Conservation (phyloP, 2,329 filamentous ascomycete species). For the Colletotrichum musae region DNA sequence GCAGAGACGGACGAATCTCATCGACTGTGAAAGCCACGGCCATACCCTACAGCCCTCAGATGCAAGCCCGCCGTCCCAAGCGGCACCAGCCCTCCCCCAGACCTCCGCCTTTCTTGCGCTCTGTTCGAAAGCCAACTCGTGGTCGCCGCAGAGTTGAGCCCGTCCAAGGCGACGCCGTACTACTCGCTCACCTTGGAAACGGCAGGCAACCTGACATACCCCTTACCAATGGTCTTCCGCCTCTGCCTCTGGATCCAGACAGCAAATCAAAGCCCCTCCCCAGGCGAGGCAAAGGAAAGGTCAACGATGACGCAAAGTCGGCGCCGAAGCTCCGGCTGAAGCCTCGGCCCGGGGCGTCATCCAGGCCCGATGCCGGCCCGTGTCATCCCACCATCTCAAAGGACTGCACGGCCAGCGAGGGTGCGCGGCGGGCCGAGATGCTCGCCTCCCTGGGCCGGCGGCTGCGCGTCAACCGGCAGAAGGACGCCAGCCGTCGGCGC, state of each 20-base stretch:
- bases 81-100: constrained; percentile 57
- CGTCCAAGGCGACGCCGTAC: constrained; percentile 75
- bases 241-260: constrained; percentile 62
- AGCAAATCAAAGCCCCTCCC: constrained; percentile 14
- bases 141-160: constrained; percentile 67
- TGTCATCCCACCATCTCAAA: neutral
- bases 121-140: constrained; percentile 64
- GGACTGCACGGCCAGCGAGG: neutral
- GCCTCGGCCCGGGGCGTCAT: neutral
- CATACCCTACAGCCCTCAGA: constrained; percentile 53
- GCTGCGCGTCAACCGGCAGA: too few relatives aligned
- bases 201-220: constrained; percentile 77
- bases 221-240: constrained; percentile 58
- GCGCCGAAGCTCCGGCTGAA: neutral
- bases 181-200: constrained; percentile 75
- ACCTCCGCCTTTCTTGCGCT: constrained; percentile 57
- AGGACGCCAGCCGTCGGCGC: too few relatives aligned
- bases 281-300: too few relatives aligned
- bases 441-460: neutral
- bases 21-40: too few relatives aligned
- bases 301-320: too few relatives aligned
- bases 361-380: too few relatives aligned
- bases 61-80: constrained; percentile 43
- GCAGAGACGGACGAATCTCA: too few relatives aligned
- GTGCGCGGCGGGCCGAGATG: neutral